A percentile compares a stretch with the other conserved stretches of the same genome.
Evolutionary conservation across 345 rosid genomes (phyloP).

Genomic region (Citrus sp.): DNA sequence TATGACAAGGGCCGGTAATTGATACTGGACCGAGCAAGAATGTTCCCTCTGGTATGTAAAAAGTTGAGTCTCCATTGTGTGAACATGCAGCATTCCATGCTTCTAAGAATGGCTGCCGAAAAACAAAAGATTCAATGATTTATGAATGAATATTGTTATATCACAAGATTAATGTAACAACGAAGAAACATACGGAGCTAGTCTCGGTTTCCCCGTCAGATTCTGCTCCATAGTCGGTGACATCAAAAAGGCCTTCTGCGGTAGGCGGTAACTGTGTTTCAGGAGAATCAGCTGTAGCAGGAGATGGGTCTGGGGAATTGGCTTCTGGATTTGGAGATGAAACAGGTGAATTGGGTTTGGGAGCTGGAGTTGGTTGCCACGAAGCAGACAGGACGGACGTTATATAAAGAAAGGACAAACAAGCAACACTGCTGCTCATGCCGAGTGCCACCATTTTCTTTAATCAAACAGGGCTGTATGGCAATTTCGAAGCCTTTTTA

Average conservation of each 20-base stretch:
- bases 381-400: background rate
- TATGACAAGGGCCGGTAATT: slow-evolving; percentile 35
- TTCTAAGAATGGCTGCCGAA: slow-evolving; percentile 29
- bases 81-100: slow-evolving; percentile 43
- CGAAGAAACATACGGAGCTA: slow-evolving; percentile 26
- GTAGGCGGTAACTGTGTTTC: background rate
- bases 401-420: background rate
- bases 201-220: slow-evolving; percentile 34
- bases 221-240: slow-evolving; percentile 38
- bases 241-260: slow-evolving; percentile 24
- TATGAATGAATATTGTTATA: background rate
- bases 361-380: background rate
- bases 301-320: background rate
- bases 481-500: background rate
- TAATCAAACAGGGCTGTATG: background rate
- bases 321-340: background rate
- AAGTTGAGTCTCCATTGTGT: slow-evolving; percentile 20
- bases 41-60: slow-evolving; percentile 29
- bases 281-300: slow-evolving; percentile 3
- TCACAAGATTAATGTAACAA: background rate
- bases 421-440: background rate
- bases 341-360: background rate
- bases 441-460: background rate
- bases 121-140: background rate
- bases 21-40: slow-evolving; percentile 32